Base-by-base conservation (phyloP, 2,329 filamentous ascomycete genomes). In the Colletotrichum cuscutae region DNA sequence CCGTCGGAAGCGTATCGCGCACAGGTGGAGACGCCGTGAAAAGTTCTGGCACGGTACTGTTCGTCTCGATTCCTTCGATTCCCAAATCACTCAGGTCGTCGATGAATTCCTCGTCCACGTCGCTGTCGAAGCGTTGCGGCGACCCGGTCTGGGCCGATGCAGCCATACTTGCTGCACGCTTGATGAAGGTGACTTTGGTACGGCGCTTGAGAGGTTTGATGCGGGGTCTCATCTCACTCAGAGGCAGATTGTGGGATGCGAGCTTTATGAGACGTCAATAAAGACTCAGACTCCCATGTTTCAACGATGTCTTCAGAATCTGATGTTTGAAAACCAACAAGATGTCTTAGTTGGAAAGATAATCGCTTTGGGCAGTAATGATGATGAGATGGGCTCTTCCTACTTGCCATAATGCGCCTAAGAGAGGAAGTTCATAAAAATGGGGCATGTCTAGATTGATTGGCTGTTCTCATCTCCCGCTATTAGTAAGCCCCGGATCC, bases 1-100 rank as follows among this genome's bases (percentile, higher is more conserved):
- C 85, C 5, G 95, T 97, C 61, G 84, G 80, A 63, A 95, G 86
- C 19, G 78, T 75, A 79, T 97, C 95, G 68, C 84, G 86, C 76
- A 97, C 89, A 22, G 86, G 86, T 13, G 93, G 92, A 53, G 83
- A 82, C 19, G 80, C 81, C 8, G 86, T 89, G 81, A 92, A 93
- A 68, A 93, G 82, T 59, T 84, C 83, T 22, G 91, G 89, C 35
- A 92, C 81, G 68, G 74, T 78, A 7, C 76, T 62, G 54, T 75
- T 74, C 49, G 59, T 22, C 5, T 75, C 73, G 64, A 72, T 71
- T 69, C 68, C 60, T 68, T 75, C 74, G 62, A 72, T 71, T 69
- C 70, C 60, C 67, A 65, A 24, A 12, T 71, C 72, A n/a, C 62
- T 68, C 22, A 37, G 26, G 35, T 68, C 58, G 59, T 75, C 73